Base-by-base conservation (phyloP, 768 basidiomycete genomes). In the Xanthoconium stramineum region DNA sequence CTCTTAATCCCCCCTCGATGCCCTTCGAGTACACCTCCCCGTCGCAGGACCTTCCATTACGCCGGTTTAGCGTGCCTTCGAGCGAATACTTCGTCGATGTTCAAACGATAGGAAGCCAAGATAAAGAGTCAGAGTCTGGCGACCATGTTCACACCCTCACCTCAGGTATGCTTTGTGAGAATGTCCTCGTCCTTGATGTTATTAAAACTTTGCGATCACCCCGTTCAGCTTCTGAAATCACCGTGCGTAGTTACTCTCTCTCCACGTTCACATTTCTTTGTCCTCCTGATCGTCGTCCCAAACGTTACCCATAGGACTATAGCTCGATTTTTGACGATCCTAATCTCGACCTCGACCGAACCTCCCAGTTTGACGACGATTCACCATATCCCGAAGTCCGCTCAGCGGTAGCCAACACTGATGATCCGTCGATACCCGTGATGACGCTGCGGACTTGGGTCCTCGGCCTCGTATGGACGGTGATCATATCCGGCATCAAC, bases 401-500 rank as follows among this genome's bases (percentile, higher is more conserved):
- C 32, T 38, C 36, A 20, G 52, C 52, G n/a, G 44, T 53, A 3
- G 52, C 52, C 30, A 53, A 53, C 52, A 53, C 52, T 12, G 52
- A 53, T 10, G 52, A 53, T 12, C 37, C 44, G 19, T 53, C 37
- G 9, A 38, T 53, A 38, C 44, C 52, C 3, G 29, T 32, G 3
- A 37, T 47, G 52, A 53, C 52, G 36, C 52, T 53, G 2, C 52
- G 52, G 5, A 53, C 52, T 19, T 53, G 52, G 52, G 45, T 39
- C 13, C 44, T 53, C 24, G 52, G 52, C 47, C 53, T 93, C 15
- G 58, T 80, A 35, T 89, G 82, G 79, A 80, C 88, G 5, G 80
- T 89, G 36, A 59, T 90, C 64, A 77, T 84, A 51, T 76, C 84
- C 6, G 84, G 82, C 28, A 69, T 85, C 49, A 88, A 91, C 64